Percentiles rank a stretch among this genome's conserved stretches.
These are phyloP conservation scores for Fusarium nematophilum DNA, from an alignment of 2,329 filamentous ascomycete genomes.

Conservation along the genomic window DNA sequence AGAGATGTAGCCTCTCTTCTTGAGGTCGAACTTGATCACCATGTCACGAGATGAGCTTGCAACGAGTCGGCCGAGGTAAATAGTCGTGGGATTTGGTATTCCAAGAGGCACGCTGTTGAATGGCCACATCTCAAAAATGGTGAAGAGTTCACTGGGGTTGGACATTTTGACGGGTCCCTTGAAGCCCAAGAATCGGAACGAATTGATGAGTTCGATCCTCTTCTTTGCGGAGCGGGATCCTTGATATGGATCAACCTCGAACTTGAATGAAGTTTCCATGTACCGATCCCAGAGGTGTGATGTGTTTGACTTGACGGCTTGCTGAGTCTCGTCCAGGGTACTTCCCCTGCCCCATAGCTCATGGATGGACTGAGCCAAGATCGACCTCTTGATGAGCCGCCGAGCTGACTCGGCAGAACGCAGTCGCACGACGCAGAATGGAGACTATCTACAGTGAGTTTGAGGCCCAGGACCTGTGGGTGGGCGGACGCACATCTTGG, in stretches of 20 bases:
- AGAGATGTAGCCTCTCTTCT: slow-evolving; percentile 92
- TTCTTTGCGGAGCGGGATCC: slow-evolving; percentile 72
- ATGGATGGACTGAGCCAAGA: slow-evolving; percentile 85
- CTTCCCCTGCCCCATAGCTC: slow-evolving; percentile 86
- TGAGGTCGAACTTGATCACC: slow-evolving; percentile 83
- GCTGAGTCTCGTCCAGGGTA: slow-evolving; percentile 76
- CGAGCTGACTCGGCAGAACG: slow-evolving; percentile 72
- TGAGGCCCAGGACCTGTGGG: slow-evolving; percentile 18
- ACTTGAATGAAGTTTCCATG: slow-evolving; percentile 77
- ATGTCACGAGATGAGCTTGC: slow-evolving; percentile 74
- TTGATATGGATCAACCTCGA: slow-evolving; percentile 85
- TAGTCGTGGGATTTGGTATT: slow-evolving; percentile 63
- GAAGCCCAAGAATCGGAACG: slow-evolving; percentile 82
- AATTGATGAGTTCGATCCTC: slow-evolving; percentile 82
- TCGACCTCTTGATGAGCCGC: slow-evolving; percentile 77
- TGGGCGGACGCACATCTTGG: slow-evolving; percentile 69
- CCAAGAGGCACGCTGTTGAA: slow-evolving; percentile 61
- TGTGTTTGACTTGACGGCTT: slow-evolving; percentile 69
- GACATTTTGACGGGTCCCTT: slow-evolving; percentile 82
- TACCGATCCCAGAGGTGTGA: slow-evolving; percentile 75
- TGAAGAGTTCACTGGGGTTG: slow-evolving; percentile 78
- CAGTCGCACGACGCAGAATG: slow-evolving; percentile 83
- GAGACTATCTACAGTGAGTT: slow-evolving; percentile 69
- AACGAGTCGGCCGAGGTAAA: slow-evolving; percentile 80
- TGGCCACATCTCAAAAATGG: slow-evolving; percentile 85